A percentile compares a stretch with the other conserved stretches of the same genome.
phyloP scores from a whole-genome alignment of 2,329 filamentous ascomycete genomes.

The Diaporthe sp. region DNA sequence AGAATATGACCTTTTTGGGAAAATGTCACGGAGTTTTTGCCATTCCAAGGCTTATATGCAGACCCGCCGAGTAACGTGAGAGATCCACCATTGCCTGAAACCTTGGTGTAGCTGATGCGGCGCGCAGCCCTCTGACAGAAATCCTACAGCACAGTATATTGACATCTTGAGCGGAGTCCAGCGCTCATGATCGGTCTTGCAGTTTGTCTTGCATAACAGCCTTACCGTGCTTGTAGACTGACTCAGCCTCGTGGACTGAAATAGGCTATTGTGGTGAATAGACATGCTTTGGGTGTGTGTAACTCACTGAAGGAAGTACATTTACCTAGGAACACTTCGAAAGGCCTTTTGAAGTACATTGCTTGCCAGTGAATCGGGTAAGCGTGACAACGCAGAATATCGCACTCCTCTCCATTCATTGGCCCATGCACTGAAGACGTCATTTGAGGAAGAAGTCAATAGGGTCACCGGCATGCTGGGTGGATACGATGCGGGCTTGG shows the following conservation, averaged over 20 bases:
- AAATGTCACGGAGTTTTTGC: no score
- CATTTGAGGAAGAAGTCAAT: neutral
- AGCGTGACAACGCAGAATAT: neutral
- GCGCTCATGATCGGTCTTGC: neutral
- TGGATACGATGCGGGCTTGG: neutral
- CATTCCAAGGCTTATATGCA: no score
- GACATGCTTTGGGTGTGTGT: neutral
- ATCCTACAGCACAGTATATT: neutral
- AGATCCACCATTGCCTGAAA: no score
- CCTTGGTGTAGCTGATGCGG: no score
- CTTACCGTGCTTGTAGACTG: neutral
- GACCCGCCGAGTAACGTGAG: no score
- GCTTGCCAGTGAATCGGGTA: neutral
- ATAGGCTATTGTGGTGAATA: neutral
- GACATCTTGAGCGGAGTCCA: neutral
- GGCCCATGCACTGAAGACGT: neutral
- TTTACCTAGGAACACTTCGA: neutral
- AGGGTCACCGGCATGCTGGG: neutral
- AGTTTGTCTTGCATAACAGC: neutral
- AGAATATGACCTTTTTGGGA: neutral
- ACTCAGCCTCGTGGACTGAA: neutral
- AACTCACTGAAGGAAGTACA: neutral
- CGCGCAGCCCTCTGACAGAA: no score
- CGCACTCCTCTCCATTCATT: neutral
- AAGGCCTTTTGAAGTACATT: neutral